Evolutionary conservation across 1,284 basidiomycete species (phyloP).

Genomic region (Pyrrhoderma noxium): DNA sequence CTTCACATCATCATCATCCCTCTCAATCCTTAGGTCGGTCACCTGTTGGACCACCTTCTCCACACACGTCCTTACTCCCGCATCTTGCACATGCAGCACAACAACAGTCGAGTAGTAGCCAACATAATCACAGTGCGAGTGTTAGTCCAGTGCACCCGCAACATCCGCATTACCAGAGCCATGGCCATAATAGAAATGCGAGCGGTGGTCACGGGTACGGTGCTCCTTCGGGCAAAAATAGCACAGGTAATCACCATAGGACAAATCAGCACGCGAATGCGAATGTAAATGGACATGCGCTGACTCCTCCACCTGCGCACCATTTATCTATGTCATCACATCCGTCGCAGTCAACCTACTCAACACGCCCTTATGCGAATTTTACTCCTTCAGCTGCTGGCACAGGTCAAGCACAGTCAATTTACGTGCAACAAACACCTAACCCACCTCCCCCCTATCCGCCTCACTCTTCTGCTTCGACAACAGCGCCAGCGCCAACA

Average conservation of each 20-base stretch:
- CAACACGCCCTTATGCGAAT: constrained; percentile 23
- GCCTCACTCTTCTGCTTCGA: constrained; percentile 18
- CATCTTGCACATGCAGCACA: too few species aligned
- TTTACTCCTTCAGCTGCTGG: constrained; percentile 30
- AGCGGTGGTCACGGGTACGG: background rate
- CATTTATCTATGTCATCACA: constrained; percentile 1
- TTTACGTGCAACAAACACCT: constrained; percentile 29
- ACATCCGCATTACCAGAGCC: background rate
- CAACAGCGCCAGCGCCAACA: background rate
- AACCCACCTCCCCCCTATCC: constrained; percentile 19
- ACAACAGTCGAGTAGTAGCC: too few species aligned
- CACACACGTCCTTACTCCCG: too few species aligned
- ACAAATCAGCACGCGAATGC: background rate
- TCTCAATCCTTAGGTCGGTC: background rate
- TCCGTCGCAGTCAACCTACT: constrained; percentile 14
- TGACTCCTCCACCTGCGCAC: background rate
- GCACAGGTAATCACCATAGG: background rate
- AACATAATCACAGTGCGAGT: too few species aligned
- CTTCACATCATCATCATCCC: background rate
- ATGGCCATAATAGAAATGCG: background rate
- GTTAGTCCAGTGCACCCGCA: background rate
- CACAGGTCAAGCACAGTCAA: constrained; percentile 28
- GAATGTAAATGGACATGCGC: background rate
- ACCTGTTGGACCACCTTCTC: too few species aligned
- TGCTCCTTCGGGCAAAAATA: background rate